phyloP scores from a whole-genome alignment of 139 green algal species.

The Ostreobium quekettii region DNA sequence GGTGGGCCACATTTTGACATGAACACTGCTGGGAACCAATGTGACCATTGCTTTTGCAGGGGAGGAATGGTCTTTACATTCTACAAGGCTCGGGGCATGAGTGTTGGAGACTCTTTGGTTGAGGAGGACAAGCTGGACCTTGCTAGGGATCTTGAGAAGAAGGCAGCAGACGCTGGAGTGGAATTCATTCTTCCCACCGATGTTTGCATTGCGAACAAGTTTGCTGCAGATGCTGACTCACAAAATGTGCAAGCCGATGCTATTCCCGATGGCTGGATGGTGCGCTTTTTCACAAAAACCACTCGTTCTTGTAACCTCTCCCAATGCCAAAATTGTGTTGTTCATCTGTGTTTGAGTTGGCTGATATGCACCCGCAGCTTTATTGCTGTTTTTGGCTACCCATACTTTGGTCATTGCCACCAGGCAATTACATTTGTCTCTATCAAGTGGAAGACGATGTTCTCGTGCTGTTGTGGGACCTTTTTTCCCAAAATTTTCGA shows the following conservation, averaged over 20 bases:
- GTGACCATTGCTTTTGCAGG: constrained; percentile 39
- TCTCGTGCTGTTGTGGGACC: no score
- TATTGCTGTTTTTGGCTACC: no score
- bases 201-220: constrained; percentile 94
- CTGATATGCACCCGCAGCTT: no score
- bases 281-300: constrained; percentile 2
- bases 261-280: constrained; percentile 98
- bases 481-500: no score
- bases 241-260: constrained; percentile 61
- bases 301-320: neutral
- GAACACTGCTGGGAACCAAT: no score
- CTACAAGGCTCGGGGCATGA: constrained; percentile 88
- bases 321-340: neutral
- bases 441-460: no score
- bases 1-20: no score
- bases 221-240: constrained; percentile 80
- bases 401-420: no score
- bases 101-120: constrained; percentile 84
- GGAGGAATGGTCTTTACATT: constrained; percentile 99
- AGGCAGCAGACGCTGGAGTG: constrained; percentile 75
- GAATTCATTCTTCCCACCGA: constrained; percentile 93
- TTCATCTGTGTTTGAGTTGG: no score
- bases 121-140: constrained; percentile 99
- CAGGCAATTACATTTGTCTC: no score
- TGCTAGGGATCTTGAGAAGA: constrained; percentile 77